A percentile compares a stretch with the other conserved stretches of the same genome.
Conservation (phyloP, 371 early-diverging fungal genomes). For the Chytridiales sp. region DNA sequence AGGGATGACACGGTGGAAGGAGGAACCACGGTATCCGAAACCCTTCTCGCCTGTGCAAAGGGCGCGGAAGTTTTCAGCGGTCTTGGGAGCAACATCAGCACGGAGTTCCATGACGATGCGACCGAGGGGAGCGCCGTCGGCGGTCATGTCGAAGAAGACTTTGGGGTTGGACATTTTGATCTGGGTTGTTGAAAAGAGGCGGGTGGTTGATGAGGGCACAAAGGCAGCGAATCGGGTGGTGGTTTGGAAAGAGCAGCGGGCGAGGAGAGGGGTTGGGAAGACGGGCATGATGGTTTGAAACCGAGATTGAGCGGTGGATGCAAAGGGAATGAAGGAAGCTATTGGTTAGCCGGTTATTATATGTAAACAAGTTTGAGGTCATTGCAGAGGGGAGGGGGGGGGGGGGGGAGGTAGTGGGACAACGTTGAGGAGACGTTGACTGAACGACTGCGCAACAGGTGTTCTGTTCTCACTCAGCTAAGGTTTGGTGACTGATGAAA, state of each 20-base stretch:
- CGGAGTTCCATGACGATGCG: slow-evolving; percentile 63
- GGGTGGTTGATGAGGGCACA: background rate
- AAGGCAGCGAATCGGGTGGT: background rate
- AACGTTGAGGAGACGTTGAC: too few species aligned
- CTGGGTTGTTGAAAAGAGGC: slow-evolving; percentile 13
- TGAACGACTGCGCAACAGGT: too few species aligned
- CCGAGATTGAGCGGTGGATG: too few species aligned
- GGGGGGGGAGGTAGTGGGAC: too few species aligned
- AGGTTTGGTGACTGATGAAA: too few species aligned
- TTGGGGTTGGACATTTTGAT: slow-evolving; percentile 33
- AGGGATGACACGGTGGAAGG: slow-evolving; percentile 58
- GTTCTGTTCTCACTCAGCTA: too few species aligned
- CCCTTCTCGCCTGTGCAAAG: slow-evolving; percentile 63
- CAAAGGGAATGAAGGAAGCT: too few species aligned
- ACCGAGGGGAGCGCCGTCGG: slow-evolving; percentile 54
- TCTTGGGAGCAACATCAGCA: slow-evolving; percentile 54
- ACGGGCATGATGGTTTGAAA: too few species aligned
- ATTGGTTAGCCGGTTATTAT: too few species aligned
- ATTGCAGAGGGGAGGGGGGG: too few species aligned
- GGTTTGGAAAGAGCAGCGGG: slow-evolving; percentile 2
- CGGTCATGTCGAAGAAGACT: slow-evolving; percentile 50
- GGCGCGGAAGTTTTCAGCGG: slow-evolving; percentile 53
- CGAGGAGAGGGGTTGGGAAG: slow-evolving; percentile 2
- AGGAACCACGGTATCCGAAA: slow-evolving; percentile 56
- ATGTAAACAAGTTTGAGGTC: too few species aligned